Conservation (phyloP, 2,329 filamentous ascomycete genomes). For the Epichloe brachyelytri region DNA sequence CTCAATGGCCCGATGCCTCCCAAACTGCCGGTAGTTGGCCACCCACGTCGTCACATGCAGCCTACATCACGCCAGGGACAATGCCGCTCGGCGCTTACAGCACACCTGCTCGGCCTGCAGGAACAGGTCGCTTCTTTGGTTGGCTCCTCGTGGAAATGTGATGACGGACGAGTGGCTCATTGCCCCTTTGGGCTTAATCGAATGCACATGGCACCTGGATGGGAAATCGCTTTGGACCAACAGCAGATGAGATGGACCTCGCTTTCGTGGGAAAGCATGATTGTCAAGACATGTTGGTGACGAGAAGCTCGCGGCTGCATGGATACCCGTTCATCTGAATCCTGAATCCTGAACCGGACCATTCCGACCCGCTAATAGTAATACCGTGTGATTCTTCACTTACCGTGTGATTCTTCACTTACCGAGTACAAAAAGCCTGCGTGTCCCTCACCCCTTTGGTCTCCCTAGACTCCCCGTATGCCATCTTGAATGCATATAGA, state of each 20-base stretch:
- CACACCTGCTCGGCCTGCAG: not conserved
- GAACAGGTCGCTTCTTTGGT: not conserved
- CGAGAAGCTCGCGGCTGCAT: not conserved
- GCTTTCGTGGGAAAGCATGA: not conserved
- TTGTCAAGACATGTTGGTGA: not conserved
- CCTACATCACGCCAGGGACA: constrained; percentile 1
- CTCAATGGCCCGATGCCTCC: too few relatives aligned
- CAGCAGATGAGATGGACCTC: constrained; percentile 1
- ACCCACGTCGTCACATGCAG: constrained; percentile 5
- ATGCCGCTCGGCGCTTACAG: constrained; percentile 4
- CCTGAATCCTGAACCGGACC: not conserved
- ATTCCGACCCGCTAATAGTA: not conserved
- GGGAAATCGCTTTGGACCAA: constrained; percentile 1
- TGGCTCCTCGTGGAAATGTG: not conserved
- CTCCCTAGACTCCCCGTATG: too few relatives aligned
- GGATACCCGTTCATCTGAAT: not conserved
- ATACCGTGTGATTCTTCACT: not conserved
- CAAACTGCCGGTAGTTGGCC: too few relatives aligned
- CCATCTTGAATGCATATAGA: too few relatives aligned
- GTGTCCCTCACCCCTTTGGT: not conserved
- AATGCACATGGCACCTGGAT: not conserved
- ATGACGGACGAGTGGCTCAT: not conserved
- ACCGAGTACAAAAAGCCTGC: not conserved
- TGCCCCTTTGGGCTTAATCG: constrained; percentile 1
- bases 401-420: not conserved